phyloP scores from a whole-genome alignment of 2,329 filamentous ascomycete species.

The Periconia sp. region DNA sequence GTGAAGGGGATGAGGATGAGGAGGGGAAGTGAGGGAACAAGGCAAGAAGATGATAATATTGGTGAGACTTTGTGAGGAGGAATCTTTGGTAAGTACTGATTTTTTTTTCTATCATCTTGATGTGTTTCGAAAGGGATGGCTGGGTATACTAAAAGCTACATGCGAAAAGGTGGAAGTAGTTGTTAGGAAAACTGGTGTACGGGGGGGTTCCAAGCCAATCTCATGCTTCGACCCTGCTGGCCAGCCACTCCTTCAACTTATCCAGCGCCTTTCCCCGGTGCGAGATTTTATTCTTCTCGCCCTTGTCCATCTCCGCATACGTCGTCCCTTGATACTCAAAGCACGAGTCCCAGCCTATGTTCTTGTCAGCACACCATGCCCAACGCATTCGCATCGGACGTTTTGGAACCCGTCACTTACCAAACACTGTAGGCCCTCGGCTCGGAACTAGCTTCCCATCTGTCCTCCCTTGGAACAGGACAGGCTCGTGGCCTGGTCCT shows the following conservation, averaged over 20 bases:
- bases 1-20: constrained; percentile 21
- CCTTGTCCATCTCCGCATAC: constrained; percentile 93
- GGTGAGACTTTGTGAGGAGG: not conserved
- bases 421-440: constrained; percentile 81
- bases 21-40: not conserved
- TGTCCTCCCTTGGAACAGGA: constrained; percentile 91
- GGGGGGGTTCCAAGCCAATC: too few species aligned
- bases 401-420: constrained; percentile 59
- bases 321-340: constrained; percentile 91
- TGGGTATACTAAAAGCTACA: constrained; percentile 4
- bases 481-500: constrained; percentile 81
- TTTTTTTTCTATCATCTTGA: not conserved
- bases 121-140: too few species aligned
- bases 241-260: constrained; percentile 85
- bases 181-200: not conserved
- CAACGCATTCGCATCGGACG: too few species aligned
- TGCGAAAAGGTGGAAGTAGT: not conserved
- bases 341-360: constrained; percentile 88
- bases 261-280: constrained; percentile 87
- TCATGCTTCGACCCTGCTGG: constrained; percentile 46
- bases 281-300: constrained; percentile 87
- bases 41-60: not conserved
- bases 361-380: constrained; percentile 10
- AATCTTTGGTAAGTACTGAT: not conserved
- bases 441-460: constrained; percentile 84